Evolutionary conservation across 345 rosid genomes (phyloP).

Genomic region (Aquilaria sinensis): DNA sequence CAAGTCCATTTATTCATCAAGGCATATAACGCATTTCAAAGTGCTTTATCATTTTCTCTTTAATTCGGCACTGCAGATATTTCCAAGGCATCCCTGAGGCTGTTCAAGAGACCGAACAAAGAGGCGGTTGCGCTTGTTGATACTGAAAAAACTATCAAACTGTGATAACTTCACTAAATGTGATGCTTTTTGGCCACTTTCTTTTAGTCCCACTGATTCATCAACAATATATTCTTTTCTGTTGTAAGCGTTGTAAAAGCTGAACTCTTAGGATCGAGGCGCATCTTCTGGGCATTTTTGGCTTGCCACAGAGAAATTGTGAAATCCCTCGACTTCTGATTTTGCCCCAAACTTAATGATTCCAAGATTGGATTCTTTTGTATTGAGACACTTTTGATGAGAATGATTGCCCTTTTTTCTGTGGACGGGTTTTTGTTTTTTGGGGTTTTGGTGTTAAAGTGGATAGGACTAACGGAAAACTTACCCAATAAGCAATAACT

Average conservation of each 20-base stretch:
- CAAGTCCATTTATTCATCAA: no score
- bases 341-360: no score
- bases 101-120: slow-evolving; percentile 68
- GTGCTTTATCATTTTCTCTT: neutral
- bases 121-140: slow-evolving; percentile 94
- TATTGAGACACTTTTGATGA: no score
- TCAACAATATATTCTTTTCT: neutral
- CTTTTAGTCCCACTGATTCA: neutral
- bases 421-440: no score
- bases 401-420: no score
- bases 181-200: no score
- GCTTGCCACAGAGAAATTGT: no score
- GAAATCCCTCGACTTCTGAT: no score
- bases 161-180: neutral
- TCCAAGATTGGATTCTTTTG: no score
- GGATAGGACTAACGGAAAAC: no score
- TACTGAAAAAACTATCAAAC: neutral
- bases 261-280: slow-evolving; percentile 2
- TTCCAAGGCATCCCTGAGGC: slow-evolving; percentile 81
- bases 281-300: neutral
- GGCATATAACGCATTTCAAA: neutral
- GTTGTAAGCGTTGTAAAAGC: slow-evolving; percentile 14
- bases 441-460: no score
- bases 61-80: slow-evolving; percentile 47
- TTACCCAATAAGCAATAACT: no score